A percentile compares a stretch with the other conserved stretches of the same genome.
These are phyloP conservation scores for Neurospora sp. DNA, from an alignment of 2,329 filamentous ascomycete species.

Conservation along the genomic window DNA sequence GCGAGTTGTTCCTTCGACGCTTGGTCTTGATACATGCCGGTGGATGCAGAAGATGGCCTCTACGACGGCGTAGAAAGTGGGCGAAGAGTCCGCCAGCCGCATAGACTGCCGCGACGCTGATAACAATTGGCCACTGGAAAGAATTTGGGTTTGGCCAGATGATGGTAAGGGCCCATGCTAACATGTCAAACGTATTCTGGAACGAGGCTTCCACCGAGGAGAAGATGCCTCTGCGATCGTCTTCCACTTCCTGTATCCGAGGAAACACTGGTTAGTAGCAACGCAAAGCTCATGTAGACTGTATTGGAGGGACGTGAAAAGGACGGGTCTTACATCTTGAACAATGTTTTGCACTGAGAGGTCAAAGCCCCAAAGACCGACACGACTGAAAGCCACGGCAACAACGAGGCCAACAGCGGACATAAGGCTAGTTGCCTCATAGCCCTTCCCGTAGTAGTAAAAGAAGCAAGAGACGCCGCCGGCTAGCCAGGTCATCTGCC, in stretches of 20 bases:
- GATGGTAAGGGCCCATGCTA: constrained; percentile 57
- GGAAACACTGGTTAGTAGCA: not conserved
- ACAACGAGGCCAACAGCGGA: constrained; percentile 39
- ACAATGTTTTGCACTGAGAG: constrained; percentile 50
- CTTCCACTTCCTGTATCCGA: constrained; percentile 38
- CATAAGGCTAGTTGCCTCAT: constrained; percentile 18
- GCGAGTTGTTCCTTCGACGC: not conserved
- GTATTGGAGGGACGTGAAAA: not conserved
- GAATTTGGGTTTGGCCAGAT: constrained; percentile 52
- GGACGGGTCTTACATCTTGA: constrained; percentile 39
- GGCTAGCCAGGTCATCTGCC: constrained; percentile 51
- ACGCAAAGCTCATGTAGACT: not conserved
- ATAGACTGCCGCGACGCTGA: constrained; percentile 46
- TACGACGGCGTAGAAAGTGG: constrained; percentile 43
- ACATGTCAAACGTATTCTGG: constrained; percentile 62
- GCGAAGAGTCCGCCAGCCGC: constrained; percentile 42
- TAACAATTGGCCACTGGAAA: constrained; percentile 53
- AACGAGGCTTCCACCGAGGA: constrained; percentile 57
- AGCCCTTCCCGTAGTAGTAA: constrained; percentile 19
- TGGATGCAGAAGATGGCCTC: constrained; percentile 51
- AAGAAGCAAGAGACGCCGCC: constrained; percentile 32
- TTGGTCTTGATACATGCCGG: constrained; percentile 17
- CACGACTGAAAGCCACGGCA: constrained; percentile 44
- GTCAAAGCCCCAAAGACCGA: constrained; percentile 55
- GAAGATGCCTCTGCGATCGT: constrained; percentile 53